Base-by-base conservation (phyloP, 1,284 basidiomycete species). In the Omphalotus olearius region DNA sequence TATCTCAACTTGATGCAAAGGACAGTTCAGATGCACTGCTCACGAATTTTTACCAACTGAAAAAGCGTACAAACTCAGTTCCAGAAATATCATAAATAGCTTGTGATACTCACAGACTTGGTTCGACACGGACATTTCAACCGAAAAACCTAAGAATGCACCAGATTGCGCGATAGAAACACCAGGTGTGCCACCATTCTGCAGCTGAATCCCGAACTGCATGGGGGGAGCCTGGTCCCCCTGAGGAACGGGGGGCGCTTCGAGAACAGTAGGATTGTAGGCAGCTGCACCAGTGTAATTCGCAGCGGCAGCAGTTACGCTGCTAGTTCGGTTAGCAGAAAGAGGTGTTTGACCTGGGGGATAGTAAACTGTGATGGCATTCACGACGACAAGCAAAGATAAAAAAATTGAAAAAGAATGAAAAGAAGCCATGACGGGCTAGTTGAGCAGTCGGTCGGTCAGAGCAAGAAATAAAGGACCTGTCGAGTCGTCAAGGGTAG, bases 21-120 rank as follows among this genome's bases (percentile, higher is more conserved):
- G 51, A 23, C n/a, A 42, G 30, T 18, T 9, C 28, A 35, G 49
- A 52, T 39, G 25, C 2, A 45, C 25, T 18, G 26, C 72, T 53
- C 45, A 78, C 75, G 73, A 69, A 56, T 78, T 74, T 53, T 67
- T 73, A 13, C 83, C 83, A 53, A 84, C 78, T 82, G 48, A 6
- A 54, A 28, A n/a, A n/a, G n/a, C 43, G 18, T 14, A 13, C n/a
- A 18, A 18, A 17, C 7, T 37, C 43, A 52, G 25, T 16, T 9
- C 37, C 9, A 14, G 3, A 17, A 41, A 16, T 10, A 76, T 47
- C 44, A 63, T 56, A 9, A 69, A 62, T 2, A 16, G 18, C n/a
- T 10, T 23, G 9, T 4, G 17, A 9, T 16, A 73, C 74, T 60
- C 59, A 76, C 74, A 57, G 45, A 79, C 62, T 55, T 70, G 68